Conservation (phyloP, 2,329 filamentous ascomycete genomes). For the Periconia digitata region DNA sequence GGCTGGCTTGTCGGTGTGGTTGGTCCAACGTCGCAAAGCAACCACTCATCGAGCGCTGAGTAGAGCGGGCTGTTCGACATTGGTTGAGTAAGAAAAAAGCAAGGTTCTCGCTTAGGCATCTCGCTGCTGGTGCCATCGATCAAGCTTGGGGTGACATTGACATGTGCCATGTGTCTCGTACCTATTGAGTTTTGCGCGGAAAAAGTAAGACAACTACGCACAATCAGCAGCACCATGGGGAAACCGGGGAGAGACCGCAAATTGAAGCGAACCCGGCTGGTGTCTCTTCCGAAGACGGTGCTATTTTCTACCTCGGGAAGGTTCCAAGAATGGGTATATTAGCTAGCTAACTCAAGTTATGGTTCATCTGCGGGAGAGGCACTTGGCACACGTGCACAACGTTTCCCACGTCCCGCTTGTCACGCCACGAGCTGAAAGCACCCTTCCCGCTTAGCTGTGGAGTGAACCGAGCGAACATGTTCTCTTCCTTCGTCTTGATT, state of each 20-base stretch:
- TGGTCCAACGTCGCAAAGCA: neutral
- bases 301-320: slow-evolving; percentile 16
- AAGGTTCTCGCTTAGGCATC: slow-evolving; percentile 12
- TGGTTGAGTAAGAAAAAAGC: slow-evolving; percentile 7
- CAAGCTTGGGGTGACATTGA: neutral
- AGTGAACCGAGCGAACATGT: slow-evolving; percentile 6
- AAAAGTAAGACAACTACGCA: slow-evolving; percentile 8
- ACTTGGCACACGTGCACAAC: neutral
- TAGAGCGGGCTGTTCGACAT: slow-evolving; percentile 8
- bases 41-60: slow-evolving; percentile 4
- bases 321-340: slow-evolving; percentile 22
- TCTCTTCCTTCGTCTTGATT: slow-evolving; percentile 13
- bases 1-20: slow-evolving; percentile 2
- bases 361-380: slow-evolving; percentile 20
- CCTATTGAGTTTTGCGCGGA: slow-evolving; percentile 15
- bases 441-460: too few relatives aligned
- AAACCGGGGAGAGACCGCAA: slow-evolving; percentile 14
- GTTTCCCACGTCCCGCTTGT: neutral
- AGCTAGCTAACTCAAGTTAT: slow-evolving; percentile 22
- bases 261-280: slow-evolving; percentile 13
- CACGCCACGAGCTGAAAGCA: neutral
- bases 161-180: neutral
- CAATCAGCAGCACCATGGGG: slow-evolving; percentile 6
- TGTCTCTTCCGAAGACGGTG: neutral
- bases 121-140: too few relatives aligned